phyloP scores from a whole-genome alignment of 1,139 yeast genomes.

The Tardiomyces blankii region DNA sequence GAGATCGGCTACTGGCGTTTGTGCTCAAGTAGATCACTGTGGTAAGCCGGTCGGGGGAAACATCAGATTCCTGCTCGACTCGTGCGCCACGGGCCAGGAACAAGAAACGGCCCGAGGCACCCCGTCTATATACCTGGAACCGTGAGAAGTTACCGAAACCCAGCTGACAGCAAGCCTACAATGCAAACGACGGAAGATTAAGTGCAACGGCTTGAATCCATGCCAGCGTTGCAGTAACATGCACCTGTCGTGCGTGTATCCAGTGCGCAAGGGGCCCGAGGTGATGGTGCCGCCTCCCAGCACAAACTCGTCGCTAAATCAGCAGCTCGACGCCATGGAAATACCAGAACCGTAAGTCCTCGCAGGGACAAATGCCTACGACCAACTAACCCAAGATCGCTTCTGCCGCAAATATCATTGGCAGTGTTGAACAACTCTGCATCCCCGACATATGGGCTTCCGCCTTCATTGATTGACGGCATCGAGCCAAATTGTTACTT shows the following conservation, averaged over 20 bases:
- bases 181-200: slow-evolving; percentile 14
- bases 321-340: background rate
- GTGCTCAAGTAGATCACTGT: no score
- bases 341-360: background rate
- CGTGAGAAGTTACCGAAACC: no score
- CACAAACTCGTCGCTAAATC: background rate
- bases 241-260: slow-evolving; percentile 9
- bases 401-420: background rate
- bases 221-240: slow-evolving; percentile 10
- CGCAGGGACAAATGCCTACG: no score
- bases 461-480: background rate
- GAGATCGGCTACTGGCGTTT: no score
- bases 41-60: no score
- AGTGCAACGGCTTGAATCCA: slow-evolving; percentile 9
- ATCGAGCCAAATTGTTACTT: background rate
- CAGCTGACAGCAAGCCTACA: slow-evolving; percentile 5
- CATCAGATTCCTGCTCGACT: no score
- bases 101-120: no score
- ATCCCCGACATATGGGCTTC: background rate
- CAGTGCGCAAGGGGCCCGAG: slow-evolving; percentile 1
- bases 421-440: background rate
- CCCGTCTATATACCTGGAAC: no score
- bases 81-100: no score
- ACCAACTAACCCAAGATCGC: background rate
- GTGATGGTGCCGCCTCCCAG: background rate